phyloP scores from a whole-genome alignment of 768 basidiomycete species.

The Trametes elegans region DNA sequence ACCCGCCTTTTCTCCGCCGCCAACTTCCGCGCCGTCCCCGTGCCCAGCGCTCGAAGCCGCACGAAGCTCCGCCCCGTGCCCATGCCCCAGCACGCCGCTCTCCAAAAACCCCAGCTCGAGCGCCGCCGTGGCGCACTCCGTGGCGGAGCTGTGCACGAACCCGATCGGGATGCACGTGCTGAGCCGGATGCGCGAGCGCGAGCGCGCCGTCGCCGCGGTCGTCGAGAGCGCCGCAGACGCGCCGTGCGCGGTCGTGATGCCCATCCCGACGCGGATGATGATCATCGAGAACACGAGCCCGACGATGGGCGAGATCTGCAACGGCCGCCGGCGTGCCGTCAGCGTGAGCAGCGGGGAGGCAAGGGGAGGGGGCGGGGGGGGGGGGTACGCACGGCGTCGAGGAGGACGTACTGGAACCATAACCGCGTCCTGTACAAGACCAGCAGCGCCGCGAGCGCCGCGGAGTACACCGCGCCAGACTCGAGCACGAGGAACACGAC shows the following conservation, averaged over 20 bases:
- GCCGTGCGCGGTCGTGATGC: constrained; percentile 27
- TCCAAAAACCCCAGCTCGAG: too few relatives aligned
- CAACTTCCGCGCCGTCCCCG: too few relatives aligned
- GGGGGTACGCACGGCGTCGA: constrained; percentile 34
- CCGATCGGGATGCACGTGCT: too few relatives aligned
- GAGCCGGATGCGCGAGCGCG: too few relatives aligned
- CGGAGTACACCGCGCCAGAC: constrained; percentile 38
- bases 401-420: constrained; percentile 37
- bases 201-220: too few relatives aligned
- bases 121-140: too few relatives aligned
- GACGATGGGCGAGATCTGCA: constrained; percentile 13
- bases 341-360: neutral
- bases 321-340: neutral
- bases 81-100: too few relatives aligned
- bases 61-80: too few relatives aligned
- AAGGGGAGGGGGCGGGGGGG: neutral
- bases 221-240: too few relatives aligned
- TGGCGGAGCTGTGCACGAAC: too few relatives aligned
- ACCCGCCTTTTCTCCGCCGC: too few relatives aligned
- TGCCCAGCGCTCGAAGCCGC: too few relatives aligned
- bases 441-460: constrained; percentile 33
- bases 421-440: constrained; percentile 33
- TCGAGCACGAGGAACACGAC: constrained; percentile 37
- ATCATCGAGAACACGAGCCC: constrained; percentile 41
- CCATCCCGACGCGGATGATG: constrained; percentile 40